Evolutionary conservation across 129 eudicot genomes (phyloP), one percentile per base, ranked within the genome.

Genomic region (Chrysanthemum lavandulifolium): DNA sequence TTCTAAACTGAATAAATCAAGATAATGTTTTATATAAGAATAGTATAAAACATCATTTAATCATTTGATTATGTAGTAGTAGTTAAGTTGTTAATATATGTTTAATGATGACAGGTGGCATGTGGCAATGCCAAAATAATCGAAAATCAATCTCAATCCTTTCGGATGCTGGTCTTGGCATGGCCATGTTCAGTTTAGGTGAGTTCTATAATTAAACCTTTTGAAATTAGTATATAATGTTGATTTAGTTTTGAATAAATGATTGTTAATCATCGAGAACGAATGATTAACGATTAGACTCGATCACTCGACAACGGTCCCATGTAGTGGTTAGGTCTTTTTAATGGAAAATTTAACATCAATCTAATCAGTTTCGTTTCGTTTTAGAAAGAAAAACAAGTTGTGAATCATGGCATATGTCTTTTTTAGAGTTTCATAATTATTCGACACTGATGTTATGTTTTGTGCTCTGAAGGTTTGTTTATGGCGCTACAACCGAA

Each of bases 171-270:
- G 98, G 98, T 23, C 98, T 94, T 67, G 98, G 98, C 60, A 93
- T 93, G 98, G 97, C 98, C 33, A 93, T 93, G 98, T 93, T 93
- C 82, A 93, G 98, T 61, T 84, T 94, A 75, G 98, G 98, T 94
- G 29, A 70, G 95, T 63, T 69, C 18, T 66, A 13, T 61, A 13
- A 15, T 47, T 16, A 65, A 40, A 65, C 8, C 9, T 64, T 64
- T 36, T 10, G 40, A 19, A 23, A 10, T 60, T 61, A 9, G 66
- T 25, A 40, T 62, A 4, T 13, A 36, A 19, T 43, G 1, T 56
- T 10, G 5, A 16, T 13, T 73, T 73, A 18, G 10, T 61, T 36
- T 71, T 58, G 47, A 14, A 21, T 6, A 13, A 36, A 21, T 15
- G 50, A 48, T 13, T 33, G 36, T 60, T 59, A 69, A 6, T 33